Percentiles rank a stretch among this genome's conserved stretches.
phyloP scores from a whole-genome alignment of 2,329 filamentous ascomycete species.

The Phialemonium atrogriseum region DNA sequence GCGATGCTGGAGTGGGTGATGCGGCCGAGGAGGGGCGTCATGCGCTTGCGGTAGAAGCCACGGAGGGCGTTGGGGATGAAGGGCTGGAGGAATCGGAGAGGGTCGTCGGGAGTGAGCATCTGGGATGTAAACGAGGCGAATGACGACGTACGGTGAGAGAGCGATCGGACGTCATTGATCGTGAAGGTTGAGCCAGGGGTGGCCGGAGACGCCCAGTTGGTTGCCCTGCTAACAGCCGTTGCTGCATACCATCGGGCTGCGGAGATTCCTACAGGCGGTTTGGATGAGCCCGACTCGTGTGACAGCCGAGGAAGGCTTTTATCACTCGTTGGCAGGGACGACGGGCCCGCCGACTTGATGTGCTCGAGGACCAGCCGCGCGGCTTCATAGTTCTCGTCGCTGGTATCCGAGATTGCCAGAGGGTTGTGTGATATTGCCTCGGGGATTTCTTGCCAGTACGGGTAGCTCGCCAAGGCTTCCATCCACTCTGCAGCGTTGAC shows the following conservation, averaged over 20 bases:
- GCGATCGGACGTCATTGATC: conserved; percentile 8
- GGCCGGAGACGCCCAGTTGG: not conserved
- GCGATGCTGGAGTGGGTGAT: conserved; percentile 1
- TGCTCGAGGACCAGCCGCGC: not conserved
- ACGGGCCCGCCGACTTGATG: not conserved
- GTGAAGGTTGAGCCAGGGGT: conserved; percentile 8
- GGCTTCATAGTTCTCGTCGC: conserved; percentile 6
- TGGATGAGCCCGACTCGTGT: too few species aligned
- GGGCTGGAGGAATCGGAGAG: not conserved
- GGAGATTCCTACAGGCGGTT: conserved; percentile 1
- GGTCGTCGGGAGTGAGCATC: not conserved
- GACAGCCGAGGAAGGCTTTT: not conserved
- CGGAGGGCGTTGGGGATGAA: not conserved
- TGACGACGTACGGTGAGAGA: conserved; percentile 6
- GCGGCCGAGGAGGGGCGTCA: not conserved
- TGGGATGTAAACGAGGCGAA: conserved; percentile 6
- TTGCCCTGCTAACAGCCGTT: not conserved
- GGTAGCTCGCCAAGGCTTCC: conserved; percentile 10
- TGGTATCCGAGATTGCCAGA: conserved; percentile 2
- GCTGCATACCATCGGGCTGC: conserved; percentile 3
- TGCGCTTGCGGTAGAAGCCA: not conserved
- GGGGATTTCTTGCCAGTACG: conserved; percentile 8
- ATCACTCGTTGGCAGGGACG: not conserved
- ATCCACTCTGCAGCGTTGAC: conserved; percentile 8
- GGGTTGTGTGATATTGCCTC: not conserved